Evolutionary conservation across 2,329 filamentous ascomycete species (phyloP), one percentile per base, ranked within the genome.

Genomic region (Colletotrichum navitas): DNA sequence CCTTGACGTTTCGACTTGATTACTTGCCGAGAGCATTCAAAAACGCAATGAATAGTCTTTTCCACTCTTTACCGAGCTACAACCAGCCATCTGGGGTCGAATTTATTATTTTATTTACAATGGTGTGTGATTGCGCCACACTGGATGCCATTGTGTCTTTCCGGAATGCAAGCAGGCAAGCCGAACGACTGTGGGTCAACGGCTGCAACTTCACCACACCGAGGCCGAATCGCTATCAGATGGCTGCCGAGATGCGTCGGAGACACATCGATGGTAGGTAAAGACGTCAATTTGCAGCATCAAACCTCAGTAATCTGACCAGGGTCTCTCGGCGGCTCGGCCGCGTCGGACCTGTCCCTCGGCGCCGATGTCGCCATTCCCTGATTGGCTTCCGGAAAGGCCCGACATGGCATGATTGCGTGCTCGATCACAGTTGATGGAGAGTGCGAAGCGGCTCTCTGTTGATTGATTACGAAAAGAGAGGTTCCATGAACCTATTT

Each of bases 91-190:
- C 24, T 60, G 21, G n/a, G 34, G 12, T 16, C 24, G 34, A n/a
- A 56, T 39, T 65, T 69, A 66, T 68, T 26, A 34, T 34, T 34
- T 29, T 32, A 10, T 49, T 18, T 5, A 8, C 29, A 12, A 11
- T 11, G 52, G 49, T 32, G 32, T 5, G 10, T 47, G 54, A 68
- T 72, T 39, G 63, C 68, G 68, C 56, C 68, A 67, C 59, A 36
- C 39, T 3, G 29, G 47, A 1, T 72, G 14, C 10, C 29, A 72
- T 72, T 64, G 66, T 66, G 69, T 62, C 69, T 72, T 72, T 54
- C 21, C 6, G 14, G 16, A 66, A 64, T 32, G 26, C 43, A 41
- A 72, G 69, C 69, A 72, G 66, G 69, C 67, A 69, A 72, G 54
- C 58, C 32, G 41, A 29, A 21, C 14, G 18, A 36, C 12, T 26